phyloP scores from a whole-genome alignment of 2,329 filamentous ascomycete species.

The Thelonectria olida region DNA sequence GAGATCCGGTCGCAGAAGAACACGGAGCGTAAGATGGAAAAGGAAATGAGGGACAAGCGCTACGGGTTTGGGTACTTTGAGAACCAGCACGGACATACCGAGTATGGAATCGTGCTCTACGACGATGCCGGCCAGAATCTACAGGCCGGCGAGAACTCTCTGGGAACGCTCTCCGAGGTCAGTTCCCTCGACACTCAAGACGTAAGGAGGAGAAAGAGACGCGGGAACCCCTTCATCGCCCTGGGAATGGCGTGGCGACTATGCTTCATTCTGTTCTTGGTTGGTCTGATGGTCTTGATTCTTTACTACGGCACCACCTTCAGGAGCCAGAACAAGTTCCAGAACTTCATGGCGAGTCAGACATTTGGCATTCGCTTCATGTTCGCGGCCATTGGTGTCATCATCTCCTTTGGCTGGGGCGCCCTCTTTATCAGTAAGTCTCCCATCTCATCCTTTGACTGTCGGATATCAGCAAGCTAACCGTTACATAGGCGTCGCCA shows the following conservation, averaged over 20 bases:
- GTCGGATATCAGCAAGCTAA: neutral
- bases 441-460: neutral
- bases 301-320: conserved; percentile 51
- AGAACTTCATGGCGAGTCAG: conserved; percentile 51
- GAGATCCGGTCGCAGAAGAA: conserved; percentile 31
- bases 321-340: conserved; percentile 40
- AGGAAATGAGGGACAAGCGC: conserved; percentile 38
- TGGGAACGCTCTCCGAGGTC: conserved; percentile 17
- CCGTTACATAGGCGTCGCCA: conserved; percentile 51
- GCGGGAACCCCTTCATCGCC: conserved; percentile 46
- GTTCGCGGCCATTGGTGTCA: conserved; percentile 53
- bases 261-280: conserved; percentile 45
- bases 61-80: conserved; percentile 39
- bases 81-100: conserved; percentile 28
- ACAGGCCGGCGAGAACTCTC: neutral
- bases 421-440: conserved; percentile 48
- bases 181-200: conserved; percentile 29
- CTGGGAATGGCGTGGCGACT: conserved; percentile 49
- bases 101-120: conserved; percentile 39
- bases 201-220: conserved; percentile 1
- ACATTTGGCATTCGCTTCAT: conserved; percentile 56
- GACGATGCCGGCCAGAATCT: conserved; percentile 31
- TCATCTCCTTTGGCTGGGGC: conserved; percentile 53
- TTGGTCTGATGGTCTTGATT: conserved; percentile 48
- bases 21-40: conserved; percentile 34